Evolutionary conservation across 768 basidiomycete genomes (phyloP), one percentile per base, ranked within the genome.

Genomic region (Termitomyces sp.): DNA sequence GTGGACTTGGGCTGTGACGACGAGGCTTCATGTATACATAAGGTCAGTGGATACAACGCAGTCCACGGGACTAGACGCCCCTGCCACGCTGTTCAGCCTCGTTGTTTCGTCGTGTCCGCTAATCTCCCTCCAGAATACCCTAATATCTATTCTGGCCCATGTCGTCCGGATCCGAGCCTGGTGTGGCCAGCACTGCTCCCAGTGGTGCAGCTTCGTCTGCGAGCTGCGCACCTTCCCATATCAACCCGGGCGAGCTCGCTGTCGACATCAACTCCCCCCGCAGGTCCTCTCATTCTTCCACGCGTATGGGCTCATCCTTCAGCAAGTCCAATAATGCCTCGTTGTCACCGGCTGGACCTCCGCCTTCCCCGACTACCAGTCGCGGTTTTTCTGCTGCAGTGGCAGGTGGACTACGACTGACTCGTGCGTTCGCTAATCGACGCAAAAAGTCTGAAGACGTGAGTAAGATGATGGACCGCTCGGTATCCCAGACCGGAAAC

Each of bases 361-460:
- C 61, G 22, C 47, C 69, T 1, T 60, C 66, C 31, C 65, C 68
- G 36, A 60, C 63, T 1, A 67, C 68, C 36, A 56, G 34, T 41
- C 75, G 71, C 55, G 70, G 72, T 37, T 61, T 75, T 61, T 68
- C 71, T 37, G 71, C 73, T 37, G 73, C 78, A 34, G 71, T 77
- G 20, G 69, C 75, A 16, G 75, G 78, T 31, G 80, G 82, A 26
- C 69, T 70, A 59, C 82, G 76, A 64, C 70, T 88, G 49, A 85
- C 81, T 65, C 83, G 85, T 55, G 84, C 78, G 4, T 83, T 85
- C 64, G 83, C 73, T 44, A 74, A 68, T 20, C 77, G 84, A 47
- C 74, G 82, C 59, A 86, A 83, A 73, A 82, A 81, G 67, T 77
- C 82, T 7, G 81, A 81, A 64, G 81, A 83, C 64, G 65, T 69